Conservation (phyloP, 2,329 filamentous ascomycete species). For the Paramyrothecium sp. region DNA sequence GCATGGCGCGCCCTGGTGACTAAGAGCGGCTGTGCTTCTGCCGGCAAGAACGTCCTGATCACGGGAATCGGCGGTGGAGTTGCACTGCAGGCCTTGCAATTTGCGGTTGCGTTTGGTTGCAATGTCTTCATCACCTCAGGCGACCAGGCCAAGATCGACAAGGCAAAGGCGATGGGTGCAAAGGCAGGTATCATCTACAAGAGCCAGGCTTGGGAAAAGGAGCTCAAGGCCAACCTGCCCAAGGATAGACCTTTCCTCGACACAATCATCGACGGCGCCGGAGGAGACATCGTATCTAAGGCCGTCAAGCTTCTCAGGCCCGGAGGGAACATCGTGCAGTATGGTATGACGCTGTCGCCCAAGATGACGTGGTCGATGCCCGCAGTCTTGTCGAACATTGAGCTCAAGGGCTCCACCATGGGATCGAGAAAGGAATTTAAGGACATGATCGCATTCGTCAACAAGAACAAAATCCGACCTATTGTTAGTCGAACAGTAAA, state of each 20-base stretch:
- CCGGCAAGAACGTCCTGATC: slow-evolving; percentile 74
- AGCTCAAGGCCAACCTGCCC: slow-evolving; percentile 62
- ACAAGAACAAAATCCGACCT: slow-evolving; percentile 69
- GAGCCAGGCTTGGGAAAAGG: slow-evolving; percentile 77
- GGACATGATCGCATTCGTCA: slow-evolving; percentile 87
- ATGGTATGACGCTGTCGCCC: slow-evolving; percentile 87
- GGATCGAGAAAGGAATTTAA: slow-evolving; percentile 84
- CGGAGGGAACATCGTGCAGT: slow-evolving; percentile 81
- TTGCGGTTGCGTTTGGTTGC: slow-evolving; percentile 71
- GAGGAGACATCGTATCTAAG: slow-evolving; percentile 77
- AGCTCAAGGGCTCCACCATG: slow-evolving; percentile 86
- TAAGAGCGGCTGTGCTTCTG: slow-evolving; percentile 65
- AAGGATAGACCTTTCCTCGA: slow-evolving; percentile 69
- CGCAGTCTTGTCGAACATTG: slow-evolving; percentile 83
- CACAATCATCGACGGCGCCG: slow-evolving; percentile 86
- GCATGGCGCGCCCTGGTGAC: slow-evolving; percentile 83
- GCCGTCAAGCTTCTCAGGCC: slow-evolving; percentile 68
- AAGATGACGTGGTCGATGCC: slow-evolving; percentile 85
- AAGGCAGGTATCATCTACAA: slow-evolving; percentile 82
- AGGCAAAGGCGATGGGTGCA: slow-evolving; percentile 71
- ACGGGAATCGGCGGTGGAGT: slow-evolving; percentile 95
- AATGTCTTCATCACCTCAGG: slow-evolving; percentile 82
- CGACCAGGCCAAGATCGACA: slow-evolving; percentile 70
- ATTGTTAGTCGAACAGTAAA: slow-evolving; percentile 73
- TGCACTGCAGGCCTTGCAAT: slow-evolving; percentile 77